phyloP scores from a whole-genome alignment of 192 early-diverging fungal genomes.

The Linnemannia schmuckeri region DNA sequence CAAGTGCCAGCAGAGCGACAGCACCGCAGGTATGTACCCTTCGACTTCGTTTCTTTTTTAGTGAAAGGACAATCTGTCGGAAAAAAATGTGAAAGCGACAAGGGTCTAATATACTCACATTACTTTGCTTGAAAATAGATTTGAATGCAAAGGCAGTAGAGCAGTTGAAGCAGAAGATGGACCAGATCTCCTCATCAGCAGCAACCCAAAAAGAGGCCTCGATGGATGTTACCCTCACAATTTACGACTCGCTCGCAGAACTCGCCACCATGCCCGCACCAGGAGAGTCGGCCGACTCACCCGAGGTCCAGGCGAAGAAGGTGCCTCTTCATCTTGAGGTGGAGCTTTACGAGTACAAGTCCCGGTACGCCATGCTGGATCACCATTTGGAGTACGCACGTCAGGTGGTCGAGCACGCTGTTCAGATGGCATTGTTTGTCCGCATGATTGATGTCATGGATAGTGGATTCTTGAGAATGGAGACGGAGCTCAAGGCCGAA shows the following conservation, averaged over 20 bases:
- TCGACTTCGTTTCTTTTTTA: background rate
- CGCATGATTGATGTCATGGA: constrained; percentile 48
- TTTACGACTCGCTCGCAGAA: constrained; percentile 36
- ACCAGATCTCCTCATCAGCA: constrained; percentile 24
- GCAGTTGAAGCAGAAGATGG: constrained; percentile 27
- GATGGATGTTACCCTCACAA: constrained; percentile 39
- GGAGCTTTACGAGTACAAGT: constrained; percentile 50
- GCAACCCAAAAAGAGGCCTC: constrained; percentile 31
- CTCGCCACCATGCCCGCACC: constrained; percentile 30
- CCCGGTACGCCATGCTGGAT: constrained; percentile 26
- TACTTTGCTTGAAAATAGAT: background rate
- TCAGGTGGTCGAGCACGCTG: constrained; percentile 13
- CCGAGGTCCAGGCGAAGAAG: constrained; percentile 2
- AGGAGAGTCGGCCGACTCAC: constrained; percentile 13
- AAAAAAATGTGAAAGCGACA: background rate
- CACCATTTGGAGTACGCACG: constrained; percentile 25
- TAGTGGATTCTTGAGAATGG: constrained; percentile 41
- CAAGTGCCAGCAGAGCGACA: constrained; percentile 14
- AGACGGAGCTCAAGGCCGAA: constrained; percentile 35
- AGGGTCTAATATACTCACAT: background rate
- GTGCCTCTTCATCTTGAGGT: constrained; percentile 50
- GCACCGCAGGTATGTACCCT: constrained; percentile 23
- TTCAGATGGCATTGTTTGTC: background rate
- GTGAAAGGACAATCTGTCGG: background rate
- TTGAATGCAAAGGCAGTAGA: constrained; percentile 26